phyloP scores from a whole-genome alignment of 1,139 yeast species.

The Williopsis jadinii region DNA sequence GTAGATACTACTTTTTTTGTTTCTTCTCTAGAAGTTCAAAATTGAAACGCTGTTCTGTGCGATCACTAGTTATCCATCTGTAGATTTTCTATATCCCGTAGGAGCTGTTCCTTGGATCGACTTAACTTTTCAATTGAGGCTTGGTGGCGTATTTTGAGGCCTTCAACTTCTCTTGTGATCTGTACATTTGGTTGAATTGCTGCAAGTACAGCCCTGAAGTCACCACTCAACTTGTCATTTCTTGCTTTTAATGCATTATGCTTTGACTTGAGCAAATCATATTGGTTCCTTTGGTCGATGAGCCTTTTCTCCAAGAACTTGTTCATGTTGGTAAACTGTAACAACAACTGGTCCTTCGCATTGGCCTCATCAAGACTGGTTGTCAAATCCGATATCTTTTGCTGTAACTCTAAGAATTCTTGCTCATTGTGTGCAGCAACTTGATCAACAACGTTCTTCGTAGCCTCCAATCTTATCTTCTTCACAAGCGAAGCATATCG shows the following conservation, averaged over 20 bases:
- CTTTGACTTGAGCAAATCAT: slow-evolving; percentile 13
- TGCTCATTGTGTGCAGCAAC: slow-evolving; percentile 11
- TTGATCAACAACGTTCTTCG: slow-evolving; percentile 34
- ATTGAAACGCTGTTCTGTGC: too few relatives aligned
- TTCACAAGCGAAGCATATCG: slow-evolving; percentile 74
- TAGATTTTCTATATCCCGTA: slow-evolving; percentile 1
- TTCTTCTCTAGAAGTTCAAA: too few relatives aligned
- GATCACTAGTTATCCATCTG: too few relatives aligned
- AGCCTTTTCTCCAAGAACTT: slow-evolving; percentile 38
- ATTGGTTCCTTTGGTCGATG: slow-evolving; percentile 21
- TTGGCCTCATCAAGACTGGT: slow-evolving; percentile 13
- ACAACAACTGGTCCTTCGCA: slow-evolving; percentile 19
- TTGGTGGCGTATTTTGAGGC: not conserved
- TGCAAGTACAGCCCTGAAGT: slow-evolving; percentile 5
- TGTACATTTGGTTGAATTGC: not conserved
- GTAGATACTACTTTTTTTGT: slow-evolving; percentile 2
- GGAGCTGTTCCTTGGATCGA: not conserved
- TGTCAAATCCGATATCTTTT: slow-evolving; percentile 29
- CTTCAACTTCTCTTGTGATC: not conserved
- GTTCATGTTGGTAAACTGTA: slow-evolving; percentile 20
- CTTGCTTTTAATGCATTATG: not conserved
- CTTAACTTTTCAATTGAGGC: not conserved
- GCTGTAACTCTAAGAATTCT: slow-evolving; percentile 31
- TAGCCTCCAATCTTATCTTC: slow-evolving; percentile 57
- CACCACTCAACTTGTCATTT: slow-evolving; percentile 1